Base-by-base conservation (phyloP, 2,329 filamentous ascomycete genomes). In the Nothophoma quercina region DNA sequence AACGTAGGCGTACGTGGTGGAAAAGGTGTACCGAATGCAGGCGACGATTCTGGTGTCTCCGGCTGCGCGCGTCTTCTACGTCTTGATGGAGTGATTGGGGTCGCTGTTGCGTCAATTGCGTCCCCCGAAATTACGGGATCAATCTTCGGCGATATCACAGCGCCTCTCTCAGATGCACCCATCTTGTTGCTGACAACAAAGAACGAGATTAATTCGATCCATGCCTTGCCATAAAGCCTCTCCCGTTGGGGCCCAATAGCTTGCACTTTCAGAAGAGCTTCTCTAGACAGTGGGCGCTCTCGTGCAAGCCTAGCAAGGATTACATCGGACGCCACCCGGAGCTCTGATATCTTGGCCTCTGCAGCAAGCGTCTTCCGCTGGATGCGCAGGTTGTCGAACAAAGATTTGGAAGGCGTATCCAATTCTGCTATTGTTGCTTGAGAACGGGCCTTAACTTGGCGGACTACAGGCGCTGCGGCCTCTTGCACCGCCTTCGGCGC, bases 251-350 rank as follows among this genome's bases (percentile, higher is more conserved):
- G 16, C 15, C 69, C 67, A 9, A 74, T 58, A 1, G 69, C 70
- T 26, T 63, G 63, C 12, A 74, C 46, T 10, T 50, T 22, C 5
- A 65, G 48, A 16, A 75, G 32, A 2, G 57, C 42, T 1, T 57
- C 52, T 7, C 59, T 48, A 12, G 60, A 43, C 1, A 40, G 25
- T 5, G 71, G 72, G 5, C 63, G 62, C 15, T 52, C 42, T 15
- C 41, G 44, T 5, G 70, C 72, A 6, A 75, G 56, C 2, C 50
- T 32, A 9, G 50, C 25, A 10, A 75, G 68, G 1, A 65, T 44
- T 6, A 32, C n/a, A 25, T 73, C 63, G 1, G 41, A 43, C 2
- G 65, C 58, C 35, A 75, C 50, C 1, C 46, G 38, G 22, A 49
- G 64, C 2, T 47, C 43, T 8, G 51, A 44, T 2, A 67, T 6